These are phyloP conservation scores for Smittium mucronatum DNA, from an alignment of 371 early-diverging fungal species.

Conservation along the genomic window DNA sequence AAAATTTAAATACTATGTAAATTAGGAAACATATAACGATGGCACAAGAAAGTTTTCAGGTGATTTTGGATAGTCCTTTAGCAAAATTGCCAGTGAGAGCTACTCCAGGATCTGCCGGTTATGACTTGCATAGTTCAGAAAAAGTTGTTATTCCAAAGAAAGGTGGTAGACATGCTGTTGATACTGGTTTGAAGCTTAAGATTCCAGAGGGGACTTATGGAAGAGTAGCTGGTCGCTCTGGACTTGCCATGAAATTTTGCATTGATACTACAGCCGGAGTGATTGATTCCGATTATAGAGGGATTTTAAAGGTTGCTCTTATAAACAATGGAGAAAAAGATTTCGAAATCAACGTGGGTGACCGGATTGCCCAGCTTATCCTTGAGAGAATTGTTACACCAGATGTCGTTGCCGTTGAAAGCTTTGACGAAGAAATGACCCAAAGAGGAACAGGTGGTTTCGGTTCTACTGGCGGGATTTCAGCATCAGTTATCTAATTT, in stretches of 20 bases:
- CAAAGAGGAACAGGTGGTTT: conserved; percentile 80
- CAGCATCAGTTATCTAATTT: neutral
- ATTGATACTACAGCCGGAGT: conserved; percentile 95
- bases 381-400: conserved; percentile 76
- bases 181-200: conserved; percentile 24
- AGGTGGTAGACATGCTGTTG: conserved; percentile 25
- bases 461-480: conserved; percentile 75
- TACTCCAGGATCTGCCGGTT: conserved; percentile 77
- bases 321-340: conserved; percentile 79
- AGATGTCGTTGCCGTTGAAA: conserved; percentile 62
- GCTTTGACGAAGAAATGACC: conserved; percentile 39
- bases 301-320: conserved; percentile 64
- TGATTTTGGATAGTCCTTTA: conserved; percentile 25
- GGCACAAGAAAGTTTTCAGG: neutral
- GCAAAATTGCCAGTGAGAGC: conserved; percentile 74
- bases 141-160: conserved; percentile 12
- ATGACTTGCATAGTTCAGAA: conserved; percentile 78
- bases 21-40: too few species aligned
- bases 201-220: conserved; percentile 52
- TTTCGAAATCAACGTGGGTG: conserved; percentile 72
- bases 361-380: conserved; percentile 94
- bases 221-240: conserved; percentile 87
- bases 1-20: too few species aligned
- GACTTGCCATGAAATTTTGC: conserved; percentile 82
- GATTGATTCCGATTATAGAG: conserved; percentile 91